These are phyloP conservation scores for Stromatinia cepivora DNA, from an alignment of 2,329 filamentous ascomycete species.

Conservation along the genomic window DNA sequence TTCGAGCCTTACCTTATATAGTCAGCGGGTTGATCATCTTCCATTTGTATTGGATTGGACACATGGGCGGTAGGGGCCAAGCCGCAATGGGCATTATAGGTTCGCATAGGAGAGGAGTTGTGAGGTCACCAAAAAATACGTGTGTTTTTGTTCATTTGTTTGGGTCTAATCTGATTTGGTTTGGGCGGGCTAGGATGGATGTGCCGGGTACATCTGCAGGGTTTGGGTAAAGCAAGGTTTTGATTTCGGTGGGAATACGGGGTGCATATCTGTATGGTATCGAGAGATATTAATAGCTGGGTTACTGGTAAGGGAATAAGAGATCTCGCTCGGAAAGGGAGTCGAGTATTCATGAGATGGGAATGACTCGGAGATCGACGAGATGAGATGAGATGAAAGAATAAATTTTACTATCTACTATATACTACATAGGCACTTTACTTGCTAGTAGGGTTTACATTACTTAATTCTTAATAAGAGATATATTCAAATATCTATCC, in stretches of 20 bases:
- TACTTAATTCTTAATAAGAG: conserved; percentile 20
- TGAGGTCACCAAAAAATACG: conserved; percentile 8
- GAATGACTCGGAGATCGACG: conserved; percentile 13
- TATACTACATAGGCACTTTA: neutral
- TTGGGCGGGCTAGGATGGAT: conserved; percentile 2
- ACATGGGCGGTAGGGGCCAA: conserved; percentile 6
- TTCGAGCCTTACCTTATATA: neutral
- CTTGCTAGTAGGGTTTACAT: neutral
- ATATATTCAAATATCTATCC: neutral
- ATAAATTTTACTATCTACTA: conserved; percentile 14
- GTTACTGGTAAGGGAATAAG: neutral
- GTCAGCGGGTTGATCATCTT: conserved; percentile 1
- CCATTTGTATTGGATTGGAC: conserved; percentile 6
- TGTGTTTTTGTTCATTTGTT: conserved; percentile 9
- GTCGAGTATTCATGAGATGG: conserved; percentile 4
- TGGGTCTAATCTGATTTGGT: conserved; percentile 4
- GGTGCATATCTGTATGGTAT: conserved; percentile 14
- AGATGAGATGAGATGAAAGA: conserved; percentile 19
- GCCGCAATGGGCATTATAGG: conserved; percentile 13
- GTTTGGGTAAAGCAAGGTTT: neutral
- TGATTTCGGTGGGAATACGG: conserved; percentile 12
- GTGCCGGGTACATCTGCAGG: conserved; percentile 5
- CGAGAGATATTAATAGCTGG: conserved; percentile 14
- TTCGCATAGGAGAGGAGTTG: conserved; percentile 20
- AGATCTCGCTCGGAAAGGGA: conserved; percentile 6